phyloP scores from a whole-genome alignment of 129 eudicot genomes.

The Flaveria bidentis region DNA sequence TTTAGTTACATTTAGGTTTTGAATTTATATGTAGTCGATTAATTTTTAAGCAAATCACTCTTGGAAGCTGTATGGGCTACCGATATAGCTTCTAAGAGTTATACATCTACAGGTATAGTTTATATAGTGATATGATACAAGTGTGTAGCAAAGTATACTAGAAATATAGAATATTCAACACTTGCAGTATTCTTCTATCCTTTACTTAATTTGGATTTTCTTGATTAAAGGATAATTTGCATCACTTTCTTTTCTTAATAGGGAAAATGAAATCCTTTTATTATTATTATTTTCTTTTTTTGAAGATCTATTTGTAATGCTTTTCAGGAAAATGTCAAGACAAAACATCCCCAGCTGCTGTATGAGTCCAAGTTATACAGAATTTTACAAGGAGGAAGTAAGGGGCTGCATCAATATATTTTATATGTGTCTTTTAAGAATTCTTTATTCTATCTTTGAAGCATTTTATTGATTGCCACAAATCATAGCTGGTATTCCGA shows the following conservation, averaged over 20 bases:
- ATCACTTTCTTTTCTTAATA: not conserved
- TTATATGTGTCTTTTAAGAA: not conserved
- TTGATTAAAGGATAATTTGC: not conserved
- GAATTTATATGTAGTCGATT: too few relatives aligned
- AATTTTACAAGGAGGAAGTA: constrained; percentile 96
- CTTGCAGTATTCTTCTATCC: not conserved
- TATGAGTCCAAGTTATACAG: constrained; percentile 90
- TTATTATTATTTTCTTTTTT: not conserved
- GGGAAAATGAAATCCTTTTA: not conserved
- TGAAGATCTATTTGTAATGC: constrained; percentile 14
- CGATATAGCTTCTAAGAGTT: not conserved
- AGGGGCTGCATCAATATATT: constrained; percentile 20
- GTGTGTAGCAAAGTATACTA: not conserved
- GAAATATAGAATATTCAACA: not conserved
- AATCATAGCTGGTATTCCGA: constrained; percentile 83
- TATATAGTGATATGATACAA: not conserved
- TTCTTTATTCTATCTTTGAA: not conserved
- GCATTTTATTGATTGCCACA: constrained; percentile 9
- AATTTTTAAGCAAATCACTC: too few relatives aligned
- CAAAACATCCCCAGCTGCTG: constrained; percentile 90
- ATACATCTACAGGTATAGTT: not conserved
- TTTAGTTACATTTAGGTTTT: too few relatives aligned
- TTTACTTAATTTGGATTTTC: not conserved
- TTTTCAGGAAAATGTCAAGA: constrained; percentile 80
- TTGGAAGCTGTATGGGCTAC: not conserved